Percentiles rank a stretch among this genome's conserved stretches.
Conservation (phyloP, 108 stramenopile genomes). For the Mediolabrus comicus region DNA sequence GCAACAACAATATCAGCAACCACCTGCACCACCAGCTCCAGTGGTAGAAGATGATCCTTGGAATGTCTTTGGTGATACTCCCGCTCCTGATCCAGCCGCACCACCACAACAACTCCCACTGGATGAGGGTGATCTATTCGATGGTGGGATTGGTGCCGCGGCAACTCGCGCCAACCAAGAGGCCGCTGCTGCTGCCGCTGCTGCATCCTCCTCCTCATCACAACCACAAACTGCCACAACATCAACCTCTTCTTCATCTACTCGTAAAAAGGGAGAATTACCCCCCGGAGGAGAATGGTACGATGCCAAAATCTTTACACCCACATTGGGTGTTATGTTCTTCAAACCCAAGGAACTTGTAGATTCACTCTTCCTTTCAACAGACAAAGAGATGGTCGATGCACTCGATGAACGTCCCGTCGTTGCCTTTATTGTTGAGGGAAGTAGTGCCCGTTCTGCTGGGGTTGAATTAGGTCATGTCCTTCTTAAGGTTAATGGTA, state of each 20-base stretch:
- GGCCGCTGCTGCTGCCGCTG: not conserved
- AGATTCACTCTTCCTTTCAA: slow-evolving; percentile 80
- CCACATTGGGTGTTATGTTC: slow-evolving; percentile 92
- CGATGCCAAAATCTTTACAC: slow-evolving; percentile 89
- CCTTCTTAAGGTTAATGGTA: slow-evolving; percentile 84
- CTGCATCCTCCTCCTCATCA: not conserved
- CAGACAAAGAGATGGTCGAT: slow-evolving; percentile 69
- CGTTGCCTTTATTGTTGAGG: slow-evolving; percentile 90
- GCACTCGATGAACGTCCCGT: slow-evolving; percentile 80
- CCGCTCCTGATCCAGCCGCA: slow-evolving; percentile 16
- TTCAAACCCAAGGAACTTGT: slow-evolving; percentile 90
- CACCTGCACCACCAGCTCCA: slow-evolving; percentile 10
- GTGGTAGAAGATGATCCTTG: slow-evolving; percentile 57
- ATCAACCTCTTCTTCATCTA: not conserved
- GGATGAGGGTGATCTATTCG: slow-evolving; percentile 34
- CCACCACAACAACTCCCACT: slow-evolving; percentile 4
- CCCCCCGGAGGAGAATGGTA: slow-evolving; percentile 89
- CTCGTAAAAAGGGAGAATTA: slow-evolving; percentile 57
- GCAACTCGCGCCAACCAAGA: slow-evolving; percentile 32
- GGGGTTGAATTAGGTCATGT: slow-evolving; percentile 89
- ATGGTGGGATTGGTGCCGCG: slow-evolving; percentile 29
- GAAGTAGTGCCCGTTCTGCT: slow-evolving; percentile 73
- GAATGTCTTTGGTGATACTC: slow-evolving; percentile 67
- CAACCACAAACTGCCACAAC: not conserved
- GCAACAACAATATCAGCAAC: slow-evolving; percentile 27